phyloP scores from a whole-genome alignment of 768 basidiomycete species.

The Lyophyllum shimeji region DNA sequence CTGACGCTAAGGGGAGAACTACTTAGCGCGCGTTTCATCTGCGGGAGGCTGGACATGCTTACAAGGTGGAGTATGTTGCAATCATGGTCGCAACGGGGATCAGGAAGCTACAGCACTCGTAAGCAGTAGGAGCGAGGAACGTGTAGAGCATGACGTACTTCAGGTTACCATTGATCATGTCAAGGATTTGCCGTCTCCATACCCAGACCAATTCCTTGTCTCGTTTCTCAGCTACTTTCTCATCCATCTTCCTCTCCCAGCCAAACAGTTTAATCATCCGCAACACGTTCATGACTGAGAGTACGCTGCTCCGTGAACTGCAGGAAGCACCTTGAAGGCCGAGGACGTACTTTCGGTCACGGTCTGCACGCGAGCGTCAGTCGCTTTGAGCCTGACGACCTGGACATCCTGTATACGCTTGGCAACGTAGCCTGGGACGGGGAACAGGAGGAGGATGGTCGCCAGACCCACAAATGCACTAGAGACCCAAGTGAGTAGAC shows the following conservation, averaged over 20 bases:
- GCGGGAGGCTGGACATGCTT: conserved; percentile 20
- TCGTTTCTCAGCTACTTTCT: conserved; percentile 53
- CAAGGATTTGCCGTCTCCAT: conserved; percentile 51
- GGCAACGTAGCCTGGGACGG: conserved; percentile 57
- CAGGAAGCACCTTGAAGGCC: conserved; percentile 5
- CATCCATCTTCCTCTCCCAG: conserved; percentile 58
- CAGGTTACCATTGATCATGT: conserved; percentile 40
- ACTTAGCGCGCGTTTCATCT: neutral
- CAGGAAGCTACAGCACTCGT: conserved; percentile 38
- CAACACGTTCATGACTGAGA: conserved; percentile 50
- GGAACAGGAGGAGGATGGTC: conserved; percentile 50
- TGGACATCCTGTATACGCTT: conserved; percentile 49
- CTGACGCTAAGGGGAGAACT: conserved; percentile 9
- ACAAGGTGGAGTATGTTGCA: conserved; percentile 62
- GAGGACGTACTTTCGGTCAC: conserved; percentile 56
- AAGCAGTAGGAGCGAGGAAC: neutral
- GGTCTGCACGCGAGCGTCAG: conserved; percentile 58
- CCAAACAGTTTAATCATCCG: conserved; percentile 75
- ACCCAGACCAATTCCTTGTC: conserved; percentile 59
- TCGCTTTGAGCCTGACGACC: conserved; percentile 47
- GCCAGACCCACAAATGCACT: conserved; percentile 61
- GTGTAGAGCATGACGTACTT: conserved; percentile 34
- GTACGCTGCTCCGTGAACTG: conserved; percentile 19
- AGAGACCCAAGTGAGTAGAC: conserved; percentile 6
- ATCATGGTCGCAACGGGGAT: conserved; percentile 69